These are phyloP conservation scores for Candida chauliodis DNA, from an alignment of 805 yeast genomes.

Conservation along the genomic window DNA sequence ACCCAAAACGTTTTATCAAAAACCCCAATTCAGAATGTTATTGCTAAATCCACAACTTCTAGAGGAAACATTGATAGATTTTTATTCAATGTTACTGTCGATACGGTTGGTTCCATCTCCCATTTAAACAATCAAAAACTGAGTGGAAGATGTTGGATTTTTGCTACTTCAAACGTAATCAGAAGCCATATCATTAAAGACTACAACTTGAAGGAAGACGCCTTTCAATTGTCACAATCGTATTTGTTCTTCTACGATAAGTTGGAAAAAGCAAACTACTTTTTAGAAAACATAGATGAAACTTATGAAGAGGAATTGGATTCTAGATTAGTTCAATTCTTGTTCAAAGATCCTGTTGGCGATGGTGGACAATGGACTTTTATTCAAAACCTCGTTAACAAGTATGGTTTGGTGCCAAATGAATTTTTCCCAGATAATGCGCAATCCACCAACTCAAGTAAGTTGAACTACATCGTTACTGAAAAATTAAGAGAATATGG, in stretches of 20 bases:
- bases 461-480: slow-evolving; percentile 59
- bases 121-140: slow-evolving; percentile 56
- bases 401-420: slow-evolving; percentile 80
- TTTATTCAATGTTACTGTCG: slow-evolving; percentile 36
- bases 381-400: slow-evolving; percentile 71
- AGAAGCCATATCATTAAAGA: slow-evolving; percentile 60
- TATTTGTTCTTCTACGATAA: slow-evolving; percentile 83
- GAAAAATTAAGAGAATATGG: slow-evolving; percentile 78
- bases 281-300: slow-evolving; percentile 71
- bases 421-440: slow-evolving; percentile 68
- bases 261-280: slow-evolving; percentile 78
- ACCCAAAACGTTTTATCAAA: slow-evolving; percentile 54
- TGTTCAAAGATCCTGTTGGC: slow-evolving; percentile 61
- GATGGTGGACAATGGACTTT: slow-evolving; percentile 92
- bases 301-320: slow-evolving; percentile 65
- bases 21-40: slow-evolving; percentile 40
- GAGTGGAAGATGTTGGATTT: slow-evolving; percentile 87
- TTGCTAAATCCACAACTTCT: slow-evolving; percentile 29
- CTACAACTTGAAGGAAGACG: slow-evolving; percentile 49
- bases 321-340: slow-evolving; percentile 64
- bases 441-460: slow-evolving; percentile 50
- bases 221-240: slow-evolving; percentile 73
- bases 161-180: slow-evolving; percentile 75
- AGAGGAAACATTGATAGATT: slow-evolving; percentile 21
- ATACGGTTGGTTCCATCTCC: slow-evolving; percentile 33